Percentiles rank a stretch among this genome's conserved stretches.
Conservation (phyloP, 148 eudicot genomes). For the Heliamphora exappendiculata region DNA sequence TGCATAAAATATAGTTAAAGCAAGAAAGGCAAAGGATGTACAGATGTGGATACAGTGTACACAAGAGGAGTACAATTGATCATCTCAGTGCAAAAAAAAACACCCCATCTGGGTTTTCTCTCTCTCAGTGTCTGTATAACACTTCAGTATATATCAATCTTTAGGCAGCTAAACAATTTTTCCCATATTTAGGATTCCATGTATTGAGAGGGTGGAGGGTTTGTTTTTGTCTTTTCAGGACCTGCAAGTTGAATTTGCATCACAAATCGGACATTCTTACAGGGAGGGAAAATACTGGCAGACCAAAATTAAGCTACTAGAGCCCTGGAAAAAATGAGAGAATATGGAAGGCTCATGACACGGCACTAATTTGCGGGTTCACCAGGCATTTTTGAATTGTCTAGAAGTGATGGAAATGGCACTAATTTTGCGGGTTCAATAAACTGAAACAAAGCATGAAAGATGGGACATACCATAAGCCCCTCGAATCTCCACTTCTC, state of each 20-base stretch:
- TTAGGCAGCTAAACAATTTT: background rate
- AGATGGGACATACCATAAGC: conserved; percentile 43
- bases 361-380: background rate
- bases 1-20: no score
- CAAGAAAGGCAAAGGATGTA: no score
- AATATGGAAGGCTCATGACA: background rate
- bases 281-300: background rate
- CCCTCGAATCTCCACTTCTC: conserved; percentile 85
- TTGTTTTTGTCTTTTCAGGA: conserved; percentile 50
- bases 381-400: background rate
- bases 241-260: conserved; percentile 32
- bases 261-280: background rate
- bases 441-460: background rate
- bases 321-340: background rate
- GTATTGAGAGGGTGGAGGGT: conserved; percentile 60
- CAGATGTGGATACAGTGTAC: no score
- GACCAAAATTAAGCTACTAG: background rate
- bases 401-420: background rate
- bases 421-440: background rate
- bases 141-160: conserved; percentile 2
- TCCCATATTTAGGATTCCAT: conserved; percentile 48
- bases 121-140: conserved; percentile 9
- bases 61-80: background rate
- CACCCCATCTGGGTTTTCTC: conserved; percentile 4
- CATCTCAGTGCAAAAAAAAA: no score